phyloP scores from a whole-genome alignment of 257 asterid genomes.

The Ocimum tenuiflorum region DNA sequence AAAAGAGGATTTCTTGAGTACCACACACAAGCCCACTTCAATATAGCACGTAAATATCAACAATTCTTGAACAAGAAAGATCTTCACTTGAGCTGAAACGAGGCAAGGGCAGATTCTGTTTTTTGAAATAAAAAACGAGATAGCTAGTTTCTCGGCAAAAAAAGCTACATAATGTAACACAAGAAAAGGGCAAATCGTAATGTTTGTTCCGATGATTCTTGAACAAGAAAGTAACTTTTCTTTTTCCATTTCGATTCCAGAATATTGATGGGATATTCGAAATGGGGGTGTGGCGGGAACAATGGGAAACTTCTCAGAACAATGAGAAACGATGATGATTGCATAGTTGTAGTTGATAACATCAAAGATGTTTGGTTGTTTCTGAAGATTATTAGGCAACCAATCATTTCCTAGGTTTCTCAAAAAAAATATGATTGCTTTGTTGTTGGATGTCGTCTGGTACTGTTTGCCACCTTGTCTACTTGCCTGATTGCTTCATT shows the following conservation, averaged over 20 bases:
- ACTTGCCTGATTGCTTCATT: too few relatives aligned
- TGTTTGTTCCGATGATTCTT: background rate
- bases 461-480: background rate
- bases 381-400: background rate
- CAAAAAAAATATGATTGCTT: too few relatives aligned
- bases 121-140: background rate
- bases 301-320: background rate
- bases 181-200: background rate
- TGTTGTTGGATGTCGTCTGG: background rate
- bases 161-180: background rate
- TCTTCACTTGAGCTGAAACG: background rate
- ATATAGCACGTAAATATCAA: too few relatives aligned
- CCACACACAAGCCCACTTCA: background rate
- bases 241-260: background rate
- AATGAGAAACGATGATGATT: background rate
- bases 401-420: slow-evolving; percentile 19
- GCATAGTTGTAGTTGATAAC: slow-evolving; percentile 12
- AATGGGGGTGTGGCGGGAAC: slow-evolving; percentile 19
- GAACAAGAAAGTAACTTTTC: slow-evolving; percentile 16
- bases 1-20: background rate
- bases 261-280: slow-evolving; percentile 20
- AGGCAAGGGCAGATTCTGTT: background rate
- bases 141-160: background rate
- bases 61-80: background rate
- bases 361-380: slow-evolving; percentile 1